Conservation (phyloP, 2,329 filamentous ascomycete genomes). For the Fusarium udum region DNA sequence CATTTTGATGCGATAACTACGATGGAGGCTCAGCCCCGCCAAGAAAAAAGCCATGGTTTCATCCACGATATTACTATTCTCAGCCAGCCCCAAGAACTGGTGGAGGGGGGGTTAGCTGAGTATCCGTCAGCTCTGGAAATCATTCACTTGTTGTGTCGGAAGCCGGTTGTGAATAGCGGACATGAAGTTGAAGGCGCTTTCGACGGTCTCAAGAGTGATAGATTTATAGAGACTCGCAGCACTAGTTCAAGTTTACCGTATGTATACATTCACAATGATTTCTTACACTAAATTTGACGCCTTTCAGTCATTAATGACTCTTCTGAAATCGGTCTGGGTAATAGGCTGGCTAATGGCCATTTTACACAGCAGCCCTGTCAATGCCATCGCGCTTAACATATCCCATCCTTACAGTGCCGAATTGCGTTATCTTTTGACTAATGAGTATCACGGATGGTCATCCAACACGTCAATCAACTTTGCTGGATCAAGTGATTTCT, state of each 20-base stretch:
- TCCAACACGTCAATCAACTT: neutral
- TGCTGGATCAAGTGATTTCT: neutral
- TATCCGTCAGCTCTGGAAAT: neutral
- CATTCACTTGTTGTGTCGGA: neutral
- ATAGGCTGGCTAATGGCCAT: accelerated
- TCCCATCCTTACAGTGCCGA: accelerated
- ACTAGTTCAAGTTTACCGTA: accelerated
- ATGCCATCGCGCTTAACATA: neutral
- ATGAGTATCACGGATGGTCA: neutral
- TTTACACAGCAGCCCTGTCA: neutral
- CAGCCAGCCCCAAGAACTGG: neutral
- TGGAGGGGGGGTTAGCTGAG: neutral
- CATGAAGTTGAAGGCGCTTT: accelerated
- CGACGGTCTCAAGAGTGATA: accelerated
- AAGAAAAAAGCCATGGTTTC: neutral
- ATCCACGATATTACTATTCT: neutral
- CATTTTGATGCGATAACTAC: accelerated
- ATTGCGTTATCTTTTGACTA: neutral
- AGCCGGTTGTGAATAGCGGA: neutral
- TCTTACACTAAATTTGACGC: accelerated
- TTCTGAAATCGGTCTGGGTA: neutral
- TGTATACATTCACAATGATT: neutral
- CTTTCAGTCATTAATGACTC: neutral
- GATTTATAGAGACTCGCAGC: accelerated
- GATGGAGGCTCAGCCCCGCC: neutral